These are phyloP conservation scores for Auxenochlorella pyrenoidosa DNA, from an alignment of 139 green algal genomes.

Conservation along the genomic window DNA sequence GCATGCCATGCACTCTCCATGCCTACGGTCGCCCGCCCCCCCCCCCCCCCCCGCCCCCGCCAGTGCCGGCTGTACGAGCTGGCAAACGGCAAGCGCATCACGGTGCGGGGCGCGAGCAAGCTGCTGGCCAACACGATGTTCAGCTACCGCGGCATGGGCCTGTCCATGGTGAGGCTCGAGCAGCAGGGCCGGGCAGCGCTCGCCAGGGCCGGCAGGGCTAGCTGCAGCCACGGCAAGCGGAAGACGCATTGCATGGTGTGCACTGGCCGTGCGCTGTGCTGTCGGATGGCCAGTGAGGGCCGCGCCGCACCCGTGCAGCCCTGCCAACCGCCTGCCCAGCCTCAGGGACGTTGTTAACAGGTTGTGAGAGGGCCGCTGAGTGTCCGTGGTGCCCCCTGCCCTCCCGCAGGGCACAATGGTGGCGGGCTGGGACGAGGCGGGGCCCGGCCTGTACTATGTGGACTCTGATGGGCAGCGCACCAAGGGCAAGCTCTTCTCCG, in stretches of 20 bases:
- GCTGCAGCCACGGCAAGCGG: too few species aligned
- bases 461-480: constrained; percentile 96
- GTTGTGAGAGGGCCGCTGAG: not conserved
- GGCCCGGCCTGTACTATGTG: constrained; percentile 98
- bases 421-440: constrained; percentile 86
- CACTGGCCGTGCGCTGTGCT: too few species aligned
- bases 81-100: constrained; percentile 95
- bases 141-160: constrained; percentile 96
- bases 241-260: too few species aligned
- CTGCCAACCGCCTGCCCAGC: not conserved
- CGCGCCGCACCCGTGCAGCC: too few species aligned
- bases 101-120: constrained; percentile 95
- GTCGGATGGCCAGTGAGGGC: too few species aligned
- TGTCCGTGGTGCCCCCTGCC: too few species aligned
- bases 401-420: constrained; percentile 95
- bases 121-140: constrained; percentile 98
- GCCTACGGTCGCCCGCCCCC: not conserved
- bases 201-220: too few species aligned
- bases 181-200: too few species aligned
- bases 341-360: too few species aligned
- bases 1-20: too few species aligned
- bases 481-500: constrained; percentile 94
- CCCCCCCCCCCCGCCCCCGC: not conserved
- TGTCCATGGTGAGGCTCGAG: constrained; percentile 89
- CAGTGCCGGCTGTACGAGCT: constrained; percentile 99